Conservation (phyloP, 2,329 filamentous ascomycete species). For the Curvularia eragrostidis region DNA sequence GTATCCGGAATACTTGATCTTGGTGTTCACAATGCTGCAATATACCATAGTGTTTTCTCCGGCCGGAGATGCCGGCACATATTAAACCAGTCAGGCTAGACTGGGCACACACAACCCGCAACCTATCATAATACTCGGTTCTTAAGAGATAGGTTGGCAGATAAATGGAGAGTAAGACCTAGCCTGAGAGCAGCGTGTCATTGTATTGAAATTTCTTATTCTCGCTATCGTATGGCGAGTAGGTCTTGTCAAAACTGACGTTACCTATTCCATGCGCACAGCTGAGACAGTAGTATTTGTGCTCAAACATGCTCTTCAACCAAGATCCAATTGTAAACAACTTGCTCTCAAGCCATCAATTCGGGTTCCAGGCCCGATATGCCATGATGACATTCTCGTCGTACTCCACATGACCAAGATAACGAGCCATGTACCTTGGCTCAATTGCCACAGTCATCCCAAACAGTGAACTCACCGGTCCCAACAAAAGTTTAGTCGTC, state of each 20-base stretch:
- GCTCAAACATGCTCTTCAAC: background rate
- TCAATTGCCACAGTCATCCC: slow-evolving; percentile 6
- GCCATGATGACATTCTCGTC: too few species aligned
- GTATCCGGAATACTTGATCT: background rate
- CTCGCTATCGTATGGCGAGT: too few species aligned
- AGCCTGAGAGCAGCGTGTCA: background rate
- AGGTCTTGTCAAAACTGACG: background rate
- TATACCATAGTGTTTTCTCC: background rate
- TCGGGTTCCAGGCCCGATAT: background rate
- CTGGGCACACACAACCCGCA: background rate
- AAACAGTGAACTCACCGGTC: slow-evolving; percentile 3
- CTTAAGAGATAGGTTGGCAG: background rate
- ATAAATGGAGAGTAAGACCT: background rate
- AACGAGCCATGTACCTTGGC: slow-evolving; percentile 3
- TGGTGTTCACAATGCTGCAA: background rate
- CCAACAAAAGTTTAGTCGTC: slow-evolving; percentile 1
- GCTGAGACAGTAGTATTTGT: background rate
- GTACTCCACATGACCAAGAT: background rate
- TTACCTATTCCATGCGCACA: background rate
- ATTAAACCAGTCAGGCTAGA: background rate
- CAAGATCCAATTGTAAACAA: background rate
- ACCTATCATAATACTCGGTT: background rate
- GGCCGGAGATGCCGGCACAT: background rate
- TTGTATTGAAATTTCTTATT: background rate
- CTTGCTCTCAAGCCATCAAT: background rate